Evolutionary conservation across 257 asterid genomes (phyloP).

Genomic region (Ilex aquifolium): DNA sequence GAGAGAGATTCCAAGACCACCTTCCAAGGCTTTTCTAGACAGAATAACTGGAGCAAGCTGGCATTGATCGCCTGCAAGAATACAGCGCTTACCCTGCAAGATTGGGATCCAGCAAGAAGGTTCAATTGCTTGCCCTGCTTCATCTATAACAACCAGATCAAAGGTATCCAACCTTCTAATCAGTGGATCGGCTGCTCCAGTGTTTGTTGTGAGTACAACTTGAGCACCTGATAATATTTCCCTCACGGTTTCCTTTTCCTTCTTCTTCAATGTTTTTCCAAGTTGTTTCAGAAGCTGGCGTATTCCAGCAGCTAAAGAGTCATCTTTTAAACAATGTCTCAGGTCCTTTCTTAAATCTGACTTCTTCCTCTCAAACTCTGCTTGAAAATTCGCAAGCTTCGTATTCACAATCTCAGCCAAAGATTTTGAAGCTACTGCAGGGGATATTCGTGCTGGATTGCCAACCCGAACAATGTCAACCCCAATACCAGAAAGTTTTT

Average conservation of each 20-base stretch:
- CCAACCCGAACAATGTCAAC: slow-evolving; percentile 78
- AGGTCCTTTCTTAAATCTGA: slow-evolving; percentile 84
- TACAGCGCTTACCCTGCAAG: slow-evolving; percentile 87
- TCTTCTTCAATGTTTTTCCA: slow-evolving; percentile 85
- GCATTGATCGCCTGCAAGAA: slow-evolving; percentile 89
- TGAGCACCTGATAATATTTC: slow-evolving; percentile 72
- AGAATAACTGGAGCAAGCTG: slow-evolving; percentile 96
- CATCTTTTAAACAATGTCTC: slow-evolving; percentile 75
- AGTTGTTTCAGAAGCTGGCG: slow-evolving; percentile 95
- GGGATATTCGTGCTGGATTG: slow-evolving; percentile 86
- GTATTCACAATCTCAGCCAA: slow-evolving; percentile 73
- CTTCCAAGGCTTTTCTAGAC: slow-evolving; percentile 87
- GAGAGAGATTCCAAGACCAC: slow-evolving; percentile 80
- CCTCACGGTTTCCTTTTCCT: slow-evolving; percentile 86
- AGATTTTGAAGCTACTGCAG: slow-evolving; percentile 79
- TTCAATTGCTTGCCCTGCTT: slow-evolving; percentile 95
- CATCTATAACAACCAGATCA: slow-evolving; percentile 90
- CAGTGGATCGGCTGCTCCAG: slow-evolving; percentile 95
- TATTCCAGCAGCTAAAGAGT: slow-evolving; percentile 95
- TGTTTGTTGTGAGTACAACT: slow-evolving; percentile 90
- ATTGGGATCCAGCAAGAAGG: slow-evolving; percentile 98
- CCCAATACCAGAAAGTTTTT: slow-evolving; percentile 65
- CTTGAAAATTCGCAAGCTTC: slow-evolving; percentile 63
- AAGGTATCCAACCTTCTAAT: slow-evolving; percentile 62
- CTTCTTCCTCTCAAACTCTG: slow-evolving; percentile 83